Conservation (phyloP, 116 monocot genomes). For the Trichopus zeylanicus region DNA sequence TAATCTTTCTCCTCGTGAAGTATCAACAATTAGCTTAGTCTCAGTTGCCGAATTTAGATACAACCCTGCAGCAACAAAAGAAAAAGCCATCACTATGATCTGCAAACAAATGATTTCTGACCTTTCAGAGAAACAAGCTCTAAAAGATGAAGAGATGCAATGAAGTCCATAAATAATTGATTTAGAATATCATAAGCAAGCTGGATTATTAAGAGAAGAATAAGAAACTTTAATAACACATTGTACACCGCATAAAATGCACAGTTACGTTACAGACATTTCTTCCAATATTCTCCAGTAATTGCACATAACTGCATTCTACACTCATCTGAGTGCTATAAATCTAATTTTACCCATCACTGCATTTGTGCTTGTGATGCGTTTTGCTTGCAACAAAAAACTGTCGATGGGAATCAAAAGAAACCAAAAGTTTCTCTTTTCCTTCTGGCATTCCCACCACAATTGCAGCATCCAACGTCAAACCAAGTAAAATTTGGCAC, state of each 20-base stretch:
- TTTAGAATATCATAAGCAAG: background rate
- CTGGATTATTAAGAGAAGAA: background rate
- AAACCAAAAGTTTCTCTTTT: background rate
- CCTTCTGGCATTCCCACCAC: too few relatives aligned
- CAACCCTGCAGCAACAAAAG: slow-evolving; percentile 51
- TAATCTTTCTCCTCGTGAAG: slow-evolving; percentile 80
- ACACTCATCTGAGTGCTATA: too few relatives aligned
- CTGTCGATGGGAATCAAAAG: background rate
- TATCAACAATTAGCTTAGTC: slow-evolving; percentile 84
- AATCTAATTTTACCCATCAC: background rate
- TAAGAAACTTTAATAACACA: background rate
- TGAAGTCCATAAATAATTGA: background rate
- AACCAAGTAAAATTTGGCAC: background rate
- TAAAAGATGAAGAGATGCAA: background rate
- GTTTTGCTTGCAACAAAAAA: background rate
- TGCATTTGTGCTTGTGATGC: background rate
- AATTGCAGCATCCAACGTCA: background rate
- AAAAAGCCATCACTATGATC: background rate
- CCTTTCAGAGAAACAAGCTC: background rate
- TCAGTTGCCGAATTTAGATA: slow-evolving; percentile 77
- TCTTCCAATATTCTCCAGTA: background rate
- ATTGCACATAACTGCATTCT: background rate
- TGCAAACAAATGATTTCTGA: slow-evolving; percentile 4
- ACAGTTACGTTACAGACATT: background rate
- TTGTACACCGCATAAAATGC: background rate